phyloP scores from a whole-genome alignment of 1,284 basidiomycete genomes.

The Sphagnurus paluster region DNA sequence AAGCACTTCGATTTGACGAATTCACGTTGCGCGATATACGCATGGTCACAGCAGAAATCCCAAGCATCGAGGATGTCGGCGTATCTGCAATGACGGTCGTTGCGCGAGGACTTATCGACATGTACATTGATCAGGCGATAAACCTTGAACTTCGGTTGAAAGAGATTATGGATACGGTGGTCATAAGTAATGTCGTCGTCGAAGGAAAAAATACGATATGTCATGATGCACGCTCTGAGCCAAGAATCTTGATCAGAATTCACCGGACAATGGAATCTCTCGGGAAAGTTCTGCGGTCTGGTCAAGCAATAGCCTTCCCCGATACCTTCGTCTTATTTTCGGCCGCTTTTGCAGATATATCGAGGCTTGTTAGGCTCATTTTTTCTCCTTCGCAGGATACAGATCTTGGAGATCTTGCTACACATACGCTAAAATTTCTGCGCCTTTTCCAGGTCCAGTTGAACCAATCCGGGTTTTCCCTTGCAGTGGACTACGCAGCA shows the following conservation, averaged over 20 bases:
- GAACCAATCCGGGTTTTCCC: conserved; percentile 30
- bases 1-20: conserved; percentile 33
- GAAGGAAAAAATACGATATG: too few species aligned
- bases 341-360: background rate
- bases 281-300: conserved; percentile 14
- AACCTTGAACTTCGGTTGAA: conserved; percentile 24
- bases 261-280: conserved; percentile 2
- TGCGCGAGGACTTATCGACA: conserved; percentile 32
- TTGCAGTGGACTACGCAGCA: conserved; percentile 29
- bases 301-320: conserved; percentile 16
- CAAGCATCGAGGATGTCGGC: conserved; percentile 23
- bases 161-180: conserved; percentile 10
- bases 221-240: background rate
- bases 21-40: conserved; percentile 29
- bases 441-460: conserved; percentile 24
- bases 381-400: background rate
- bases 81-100: conserved; percentile 31
- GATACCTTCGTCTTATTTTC: conserved; percentile 6
- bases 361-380: conserved; percentile 2
- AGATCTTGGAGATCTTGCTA: conserved; percentile 12
- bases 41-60: conserved; percentile 21
- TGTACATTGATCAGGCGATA: conserved; percentile 27
- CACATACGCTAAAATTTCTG: conserved; percentile 22
- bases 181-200: background rate
- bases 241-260: conserved; percentile 7